A percentile compares a stretch with the other conserved stretches of the same genome.
Evolutionary conservation across 805 yeast genomes (phyloP).

Genomic region (Starmerella tilneyi): DNA sequence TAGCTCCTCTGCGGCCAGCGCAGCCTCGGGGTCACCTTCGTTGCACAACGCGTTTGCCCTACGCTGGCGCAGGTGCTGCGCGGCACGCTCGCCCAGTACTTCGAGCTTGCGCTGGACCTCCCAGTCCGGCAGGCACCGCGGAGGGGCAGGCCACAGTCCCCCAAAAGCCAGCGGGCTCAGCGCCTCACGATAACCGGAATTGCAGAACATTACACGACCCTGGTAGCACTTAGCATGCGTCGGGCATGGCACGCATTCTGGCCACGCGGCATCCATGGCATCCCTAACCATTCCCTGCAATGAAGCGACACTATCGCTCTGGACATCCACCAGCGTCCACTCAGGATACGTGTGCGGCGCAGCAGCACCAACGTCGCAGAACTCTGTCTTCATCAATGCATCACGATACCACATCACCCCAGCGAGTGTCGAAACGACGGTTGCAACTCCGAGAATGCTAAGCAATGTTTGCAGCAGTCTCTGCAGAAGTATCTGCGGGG

Average conservation of each 20-base stretch:
- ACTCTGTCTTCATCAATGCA: conserved; percentile 16
- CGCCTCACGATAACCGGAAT: conserved; percentile 47
- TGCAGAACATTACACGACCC: conserved; percentile 52
- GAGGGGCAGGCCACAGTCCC: conserved; percentile 52
- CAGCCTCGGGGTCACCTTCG: conserved; percentile 28
- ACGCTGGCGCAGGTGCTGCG: conserved; percentile 53
- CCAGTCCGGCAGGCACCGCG: conserved; percentile 64
- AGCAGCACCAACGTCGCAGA: conserved; percentile 16
- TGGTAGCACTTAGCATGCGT: conserved; percentile 65
- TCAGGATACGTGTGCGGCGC: conserved; percentile 16
- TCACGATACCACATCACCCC: conserved; percentile 16
- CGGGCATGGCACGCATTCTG: conserved; percentile 65
- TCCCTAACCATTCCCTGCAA: conserved; percentile 13
- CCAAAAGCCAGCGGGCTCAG: conserved; percentile 47
- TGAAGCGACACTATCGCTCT: conserved; percentile 1
- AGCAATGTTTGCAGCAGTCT: neutral
- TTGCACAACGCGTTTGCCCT: conserved; percentile 52
- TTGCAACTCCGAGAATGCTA: neutral
- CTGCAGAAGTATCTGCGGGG: neutral
- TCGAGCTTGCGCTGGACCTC: conserved; percentile 56
- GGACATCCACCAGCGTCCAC: conserved; percentile 12
- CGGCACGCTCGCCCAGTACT: conserved; percentile 55
- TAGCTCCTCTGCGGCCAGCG: conserved; percentile 34
- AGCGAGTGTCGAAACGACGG: neutral
- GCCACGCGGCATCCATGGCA: conserved; percentile 19